Evolutionary conservation across 2,329 filamentous ascomycete species (phyloP).

Genomic region (Fusarium coffeatum): DNA sequence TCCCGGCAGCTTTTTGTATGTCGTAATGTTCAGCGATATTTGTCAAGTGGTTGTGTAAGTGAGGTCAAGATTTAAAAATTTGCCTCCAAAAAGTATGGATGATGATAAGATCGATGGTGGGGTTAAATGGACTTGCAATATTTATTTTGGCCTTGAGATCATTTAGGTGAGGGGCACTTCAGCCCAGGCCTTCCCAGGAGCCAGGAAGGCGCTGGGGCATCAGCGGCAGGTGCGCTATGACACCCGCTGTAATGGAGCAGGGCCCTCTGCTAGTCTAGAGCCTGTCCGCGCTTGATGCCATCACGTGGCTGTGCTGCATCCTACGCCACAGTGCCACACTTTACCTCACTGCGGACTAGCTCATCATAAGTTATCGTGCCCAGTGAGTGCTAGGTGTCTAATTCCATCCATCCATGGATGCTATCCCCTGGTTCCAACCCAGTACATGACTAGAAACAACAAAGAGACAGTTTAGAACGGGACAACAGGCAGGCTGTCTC

Average conservation of each 20-base stretch:
- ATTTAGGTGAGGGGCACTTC: slow-evolving; percentile 27
- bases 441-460: slow-evolving; percentile 4
- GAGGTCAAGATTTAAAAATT: slow-evolving; percentile 18
- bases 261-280: not conserved
- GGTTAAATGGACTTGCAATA: slow-evolving; percentile 13
- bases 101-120: slow-evolving; percentile 32
- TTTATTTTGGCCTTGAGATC: not conserved
- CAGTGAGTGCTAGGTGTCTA: slow-evolving; percentile 5
- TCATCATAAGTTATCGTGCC: slow-evolving; percentile 7
- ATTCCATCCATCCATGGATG: not conserved
- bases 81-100: slow-evolving; percentile 18
- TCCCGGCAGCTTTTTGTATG: not conserved
- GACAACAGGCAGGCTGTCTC: not conserved
- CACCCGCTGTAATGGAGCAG: slow-evolving; percentile 12
- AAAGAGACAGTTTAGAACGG: not conserved
- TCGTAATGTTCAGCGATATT: not conserved
- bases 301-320: not conserved
- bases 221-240: slow-evolving; percentile 4
- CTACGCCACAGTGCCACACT: slow-evolving; percentile 19
- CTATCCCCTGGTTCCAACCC: slow-evolving; percentile 4
- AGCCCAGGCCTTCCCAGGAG: not conserved
- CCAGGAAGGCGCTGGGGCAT: slow-evolving; percentile 9
- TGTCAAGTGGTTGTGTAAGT: not conserved
- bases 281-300: not conserved
- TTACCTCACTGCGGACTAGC: not conserved